phyloP scores from a whole-genome alignment of 306 rosid genomes.

The Coriaria nepalensis region DNA sequence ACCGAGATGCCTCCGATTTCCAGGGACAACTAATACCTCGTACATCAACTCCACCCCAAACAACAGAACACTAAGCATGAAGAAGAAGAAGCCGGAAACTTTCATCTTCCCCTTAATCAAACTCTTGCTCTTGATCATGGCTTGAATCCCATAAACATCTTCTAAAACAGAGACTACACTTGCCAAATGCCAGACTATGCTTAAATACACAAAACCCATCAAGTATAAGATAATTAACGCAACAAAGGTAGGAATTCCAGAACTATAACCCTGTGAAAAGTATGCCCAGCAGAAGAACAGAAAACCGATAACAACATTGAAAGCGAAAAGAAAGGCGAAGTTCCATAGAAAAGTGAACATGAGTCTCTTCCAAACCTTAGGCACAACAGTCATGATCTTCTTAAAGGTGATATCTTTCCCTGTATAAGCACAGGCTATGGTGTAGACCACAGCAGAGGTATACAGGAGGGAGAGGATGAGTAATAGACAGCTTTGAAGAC shows the following conservation, averaged over 20 bases:
- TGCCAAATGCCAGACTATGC: conserved; percentile 17
- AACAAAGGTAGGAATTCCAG: neutral
- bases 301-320: conserved; percentile 4
- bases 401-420: conserved; percentile 8
- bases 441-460: conserved; percentile 14
- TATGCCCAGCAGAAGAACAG: conserved; percentile 2
- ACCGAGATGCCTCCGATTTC: neutral
- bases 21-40: conserved; percentile 9
- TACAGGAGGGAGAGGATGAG: conserved; percentile 10
- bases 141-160: conserved; percentile 11
- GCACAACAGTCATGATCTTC: conserved; percentile 11
- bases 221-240: conserved; percentile 1
- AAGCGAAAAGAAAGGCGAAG: conserved; percentile 6
- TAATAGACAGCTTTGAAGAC: conserved; percentile 11
- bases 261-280: neutral
- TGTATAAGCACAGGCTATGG: conserved; percentile 10
- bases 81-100: conserved; percentile 10
- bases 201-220: conserved; percentile 12
- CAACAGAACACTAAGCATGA: neutral
- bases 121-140: conserved; percentile 17
- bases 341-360: conserved; percentile 11
- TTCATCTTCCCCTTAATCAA: conserved; percentile 14
- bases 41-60: neutral
- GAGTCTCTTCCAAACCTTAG: conserved; percentile 18
- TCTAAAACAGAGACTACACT: conserved; percentile 18